Conservation (phyloP, 208 protist species). For the Leptomonas seymouri region DNA sequence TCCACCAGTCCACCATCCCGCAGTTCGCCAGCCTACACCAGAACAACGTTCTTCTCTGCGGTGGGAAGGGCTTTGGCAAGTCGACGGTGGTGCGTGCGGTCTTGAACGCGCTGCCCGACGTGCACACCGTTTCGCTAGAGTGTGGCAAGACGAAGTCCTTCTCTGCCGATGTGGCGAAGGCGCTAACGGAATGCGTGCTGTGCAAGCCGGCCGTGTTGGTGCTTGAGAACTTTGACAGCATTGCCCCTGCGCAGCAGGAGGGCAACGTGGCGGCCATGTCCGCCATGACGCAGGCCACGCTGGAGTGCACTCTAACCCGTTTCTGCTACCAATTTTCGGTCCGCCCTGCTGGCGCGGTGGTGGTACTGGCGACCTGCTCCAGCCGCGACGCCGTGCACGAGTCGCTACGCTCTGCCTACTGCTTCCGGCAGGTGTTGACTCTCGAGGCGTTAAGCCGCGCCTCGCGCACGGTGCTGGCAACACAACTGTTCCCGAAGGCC, state of each 20-base stretch:
- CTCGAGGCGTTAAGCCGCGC: slow-evolving; percentile 65
- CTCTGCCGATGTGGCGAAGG: slow-evolving; percentile 40
- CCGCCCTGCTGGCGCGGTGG: slow-evolving; percentile 36
- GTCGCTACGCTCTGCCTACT: slow-evolving; percentile 62
- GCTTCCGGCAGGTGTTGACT: slow-evolving; percentile 62
- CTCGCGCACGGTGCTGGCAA: slow-evolving; percentile 49
- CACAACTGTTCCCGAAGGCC: slow-evolving; percentile 57
- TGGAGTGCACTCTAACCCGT: slow-evolving; percentile 58
- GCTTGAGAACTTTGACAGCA: slow-evolving; percentile 85
- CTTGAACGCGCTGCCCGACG: slow-evolving; percentile 37
- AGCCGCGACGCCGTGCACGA: slow-evolving; percentile 74
- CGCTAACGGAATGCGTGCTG: slow-evolving; percentile 70
- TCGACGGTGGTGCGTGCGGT: slow-evolving; percentile 62
- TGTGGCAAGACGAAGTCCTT: slow-evolving; percentile 60
- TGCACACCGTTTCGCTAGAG: slow-evolving; percentile 67
- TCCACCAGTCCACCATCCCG: slow-evolving; percentile 30
- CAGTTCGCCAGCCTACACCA: slow-evolving; percentile 28
- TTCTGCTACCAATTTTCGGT: slow-evolving; percentile 46
- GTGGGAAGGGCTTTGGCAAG: slow-evolving; percentile 87
- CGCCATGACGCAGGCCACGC: slow-evolving; percentile 52
- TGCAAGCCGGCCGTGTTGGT: slow-evolving; percentile 84
- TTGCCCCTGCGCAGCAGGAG: slow-evolving; percentile 80
- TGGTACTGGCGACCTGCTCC: slow-evolving; percentile 71
- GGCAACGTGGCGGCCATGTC: slow-evolving; percentile 65
- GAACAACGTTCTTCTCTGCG: slow-evolving; percentile 81